Base-by-base conservation (phyloP, 352 stramenopile species). In the Thraustotheca clavata region DNA sequence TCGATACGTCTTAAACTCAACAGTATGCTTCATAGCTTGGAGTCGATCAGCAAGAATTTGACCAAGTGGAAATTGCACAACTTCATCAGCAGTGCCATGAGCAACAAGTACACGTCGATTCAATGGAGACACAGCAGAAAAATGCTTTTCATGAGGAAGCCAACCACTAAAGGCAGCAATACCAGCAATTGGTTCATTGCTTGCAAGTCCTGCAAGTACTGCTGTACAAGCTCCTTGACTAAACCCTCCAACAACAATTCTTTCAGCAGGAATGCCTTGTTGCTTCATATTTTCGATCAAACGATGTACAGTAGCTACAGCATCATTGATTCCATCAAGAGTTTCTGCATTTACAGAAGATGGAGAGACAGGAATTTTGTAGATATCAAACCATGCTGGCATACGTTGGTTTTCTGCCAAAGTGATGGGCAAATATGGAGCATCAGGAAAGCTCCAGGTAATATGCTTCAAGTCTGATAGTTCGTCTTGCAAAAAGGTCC, bases 231-330 rank as follows among this genome's bases (percentile, higher is more conserved):
- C 77, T 32, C 76, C 85, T 72, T 94, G 85, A 35, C 69, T 83
- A 62, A 94, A 94, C 29, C 85, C 85, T 24, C 80, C 83, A 1
- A 94, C 68, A 16, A 91, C 76, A 67, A 94, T 88, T 48, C 72
- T 71, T 14, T 74, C 67, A n/a, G 62, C 35, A 12, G 81, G 71
- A 62, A 91, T 84, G 3, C 77, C 80, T 31, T 75, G 47, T 4
- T 74, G 70, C 33, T 73, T 66, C 38, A 79, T 61, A 41, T 84
- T 49, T 22, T 73, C 59, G 8, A 72, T 71, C 14, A 43, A 27
- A 11, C 40, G 31, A 2, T 54, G 38, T 9, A 54, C 41, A 29
- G 46, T 65, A 29, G 38, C 47, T 16, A 65, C 57, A 20, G 57
- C 52, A 4, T 52, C 57, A 9, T 12, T 55, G 9, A 65, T 36